Percentiles rank a stretch among this genome's conserved stretches.
Evolutionary conservation across 2,329 filamentous ascomycete species (phyloP).

Genomic region (Scopulariopsis brevicaulis): DNA sequence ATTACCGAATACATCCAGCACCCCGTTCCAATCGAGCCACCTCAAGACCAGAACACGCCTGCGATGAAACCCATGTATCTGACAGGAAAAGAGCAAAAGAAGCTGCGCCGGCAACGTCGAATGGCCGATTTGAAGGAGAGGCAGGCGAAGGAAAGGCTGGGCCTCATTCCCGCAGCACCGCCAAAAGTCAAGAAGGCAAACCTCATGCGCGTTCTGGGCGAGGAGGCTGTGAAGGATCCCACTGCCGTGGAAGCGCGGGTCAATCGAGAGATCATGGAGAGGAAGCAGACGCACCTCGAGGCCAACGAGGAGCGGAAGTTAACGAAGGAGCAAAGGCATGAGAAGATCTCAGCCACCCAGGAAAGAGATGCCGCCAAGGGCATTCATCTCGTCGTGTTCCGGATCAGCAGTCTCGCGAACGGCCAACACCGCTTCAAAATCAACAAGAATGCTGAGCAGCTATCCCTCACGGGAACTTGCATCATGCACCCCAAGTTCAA

Average conservation of each 20-base stretch:
- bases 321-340: slow-evolving; percentile 74
- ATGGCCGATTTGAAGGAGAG: slow-evolving; percentile 92
- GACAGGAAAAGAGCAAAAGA: slow-evolving; percentile 82
- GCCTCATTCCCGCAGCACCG: slow-evolving; percentile 77
- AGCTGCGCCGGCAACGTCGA: slow-evolving; percentile 77
- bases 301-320: slow-evolving; percentile 78
- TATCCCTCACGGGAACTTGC: slow-evolving; percentile 78
- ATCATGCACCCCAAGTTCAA: slow-evolving; percentile 85
- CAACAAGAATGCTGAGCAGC: slow-evolving; percentile 81
- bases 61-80: slow-evolving; percentile 83
- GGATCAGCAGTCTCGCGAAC: slow-evolving; percentile 79
- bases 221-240: slow-evolving; percentile 79
- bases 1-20: slow-evolving; percentile 89
- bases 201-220: slow-evolving; percentile 91
- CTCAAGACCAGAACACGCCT: slow-evolving; percentile 75
- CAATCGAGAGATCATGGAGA: slow-evolving; percentile 83
- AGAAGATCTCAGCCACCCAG: slow-evolving; percentile 75
- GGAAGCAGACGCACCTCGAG: slow-evolving; percentile 64
- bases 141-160: slow-evolving; percentile 89
- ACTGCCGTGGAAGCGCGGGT: slow-evolving; percentile 94
- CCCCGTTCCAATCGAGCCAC: slow-evolving; percentile 79
- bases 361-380: slow-evolving; percentile 81
- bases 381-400: slow-evolving; percentile 78
- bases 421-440: slow-evolving; percentile 92
- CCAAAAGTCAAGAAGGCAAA: slow-evolving; percentile 97